Base-by-base conservation (phyloP, 495 filamentous ascomycete species). In the Clohesyomyces aquaticus region DNA sequence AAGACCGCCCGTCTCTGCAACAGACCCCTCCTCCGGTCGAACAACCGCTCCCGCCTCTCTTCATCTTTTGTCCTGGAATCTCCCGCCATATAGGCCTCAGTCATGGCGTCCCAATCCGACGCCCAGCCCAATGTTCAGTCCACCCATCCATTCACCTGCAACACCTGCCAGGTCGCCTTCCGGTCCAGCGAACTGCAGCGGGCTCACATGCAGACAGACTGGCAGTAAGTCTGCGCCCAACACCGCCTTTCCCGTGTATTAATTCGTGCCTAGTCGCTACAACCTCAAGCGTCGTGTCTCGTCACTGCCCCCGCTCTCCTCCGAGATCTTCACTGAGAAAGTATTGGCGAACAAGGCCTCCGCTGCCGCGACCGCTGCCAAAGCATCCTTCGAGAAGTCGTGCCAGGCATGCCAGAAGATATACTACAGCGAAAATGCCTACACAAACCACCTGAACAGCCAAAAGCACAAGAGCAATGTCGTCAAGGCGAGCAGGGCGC, bases 271-370 rank as follows among this genome's bases (percentile, higher is more conserved):
- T 57, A 96, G 92, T 77, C 85, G 95, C 56, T 98, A 98, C 75
- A 98, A 98, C 75, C 85, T 98, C 70, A 97, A 98, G 77, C 91
- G 94, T 67, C 90, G 93, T 62, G 88, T 98, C 65, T 91, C 93
- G 21, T 89, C 90, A 12, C 81, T 98, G 6, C 93, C 94, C 19
- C 95, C 94, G 0, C 88, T 98, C 22, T 85, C 92, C 14, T 93
- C 93, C 35, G 93, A 98, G 74, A 80, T 88, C 4, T 98, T 98
- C 76, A 90, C 91, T 70, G 94, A 98, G 66, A 98, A 97, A 76
- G 95, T 98, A 35, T 80, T 98, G n/a, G 90, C 90, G 65, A 92
- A 91, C 57, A 90, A 96, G 72, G 91, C 91, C 27, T 84, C 84
- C 4, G 87, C 91, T 6, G 88, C 84, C 14, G 89, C 91, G 12